phyloP scores from a whole-genome alignment of 495 filamentous ascomycete genomes.

The Daldinia childiae region DNA sequence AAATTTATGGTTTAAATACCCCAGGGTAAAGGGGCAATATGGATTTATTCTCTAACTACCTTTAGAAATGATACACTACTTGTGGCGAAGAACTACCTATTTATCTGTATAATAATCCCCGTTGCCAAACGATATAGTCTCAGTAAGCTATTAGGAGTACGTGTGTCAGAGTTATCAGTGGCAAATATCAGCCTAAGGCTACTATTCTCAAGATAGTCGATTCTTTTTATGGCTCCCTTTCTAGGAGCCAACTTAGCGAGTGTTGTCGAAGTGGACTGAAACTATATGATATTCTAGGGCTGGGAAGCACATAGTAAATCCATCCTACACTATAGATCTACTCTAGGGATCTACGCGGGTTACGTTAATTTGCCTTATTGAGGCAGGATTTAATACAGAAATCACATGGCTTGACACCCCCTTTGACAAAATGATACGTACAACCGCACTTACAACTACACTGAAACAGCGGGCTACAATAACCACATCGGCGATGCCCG shows the following conservation, averaged over 20 bases:
- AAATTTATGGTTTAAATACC: too few species aligned
- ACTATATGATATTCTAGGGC: background rate
- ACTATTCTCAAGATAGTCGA: background rate
- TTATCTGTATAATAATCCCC: too few species aligned
- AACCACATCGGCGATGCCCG: conserved; percentile 16
- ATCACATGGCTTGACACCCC: conserved; percentile 5
- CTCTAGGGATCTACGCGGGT: background rate
- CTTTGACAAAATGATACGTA: conserved; percentile 5
- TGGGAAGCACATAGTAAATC: background rate
- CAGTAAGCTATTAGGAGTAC: too few species aligned
- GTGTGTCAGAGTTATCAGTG: too few species aligned
- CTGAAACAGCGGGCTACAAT: conserved; percentile 16
- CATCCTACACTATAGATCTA: background rate
- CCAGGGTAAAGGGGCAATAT: too few species aligned
- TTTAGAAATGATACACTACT: too few species aligned
- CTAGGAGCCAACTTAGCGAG: background rate
- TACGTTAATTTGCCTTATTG: background rate
- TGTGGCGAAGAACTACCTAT: too few species aligned
- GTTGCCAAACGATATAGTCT: too few species aligned
- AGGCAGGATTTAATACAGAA: conserved; percentile 8
- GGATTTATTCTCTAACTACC: too few species aligned
- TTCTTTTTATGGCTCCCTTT: background rate
- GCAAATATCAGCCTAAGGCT: background rate
- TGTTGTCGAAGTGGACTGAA: background rate
- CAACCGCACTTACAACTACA: conserved; percentile 28